Evolutionary conservation across 2,329 filamentous ascomycete genomes (phyloP).

Genomic region (Aureobasidium zeae): DNA sequence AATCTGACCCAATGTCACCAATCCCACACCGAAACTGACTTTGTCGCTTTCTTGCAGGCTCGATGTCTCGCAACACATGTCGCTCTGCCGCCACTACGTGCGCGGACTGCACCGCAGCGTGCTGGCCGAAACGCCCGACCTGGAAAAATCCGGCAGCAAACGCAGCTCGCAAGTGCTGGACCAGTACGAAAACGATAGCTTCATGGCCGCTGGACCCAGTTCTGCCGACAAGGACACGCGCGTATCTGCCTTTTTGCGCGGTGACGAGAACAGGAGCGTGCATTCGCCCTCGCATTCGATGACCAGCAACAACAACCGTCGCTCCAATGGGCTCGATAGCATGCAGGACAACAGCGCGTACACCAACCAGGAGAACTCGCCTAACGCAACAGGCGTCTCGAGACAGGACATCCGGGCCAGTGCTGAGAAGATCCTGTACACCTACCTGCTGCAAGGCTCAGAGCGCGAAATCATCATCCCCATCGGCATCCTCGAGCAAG

Average conservation of each 20-base stretch:
- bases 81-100: slow-evolving; percentile 91
- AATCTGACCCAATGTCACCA: too few species aligned
- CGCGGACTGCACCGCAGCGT: slow-evolving; percentile 89
- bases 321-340: slow-evolving; percentile 50
- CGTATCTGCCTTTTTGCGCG: slow-evolving; percentile 79
- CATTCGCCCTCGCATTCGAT: slow-evolving; percentile 42
- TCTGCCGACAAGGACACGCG: slow-evolving; percentile 46
- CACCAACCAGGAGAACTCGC: slow-evolving; percentile 30
- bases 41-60: slow-evolving; percentile 62
- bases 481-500: slow-evolving; percentile 73
- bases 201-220: slow-evolving; percentile 27
- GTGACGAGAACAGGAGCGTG: slow-evolving; percentile 38
- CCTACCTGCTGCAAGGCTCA: slow-evolving; percentile 85
- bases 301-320: slow-evolving; percentile 42
- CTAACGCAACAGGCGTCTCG: slow-evolving; percentile 70
- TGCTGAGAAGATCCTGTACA: slow-evolving; percentile 98
- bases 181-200: slow-evolving; percentile 23
- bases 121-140: slow-evolving; percentile 82
- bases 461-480: slow-evolving; percentile 94
- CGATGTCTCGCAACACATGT: slow-evolving; percentile 98
- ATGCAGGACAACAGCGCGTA: slow-evolving; percentile 37
- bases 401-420: slow-evolving; percentile 84
- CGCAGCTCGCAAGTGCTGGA: slow-evolving; percentile 72
- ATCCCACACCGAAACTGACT: slow-evolving; percentile 16
- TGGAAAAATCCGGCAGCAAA: slow-evolving; percentile 72